Evolutionary conservation across 2,329 filamentous ascomycete species (phyloP), one percentile per base, ranked within the genome.

Genomic region (Zasmidium cellare): DNA sequence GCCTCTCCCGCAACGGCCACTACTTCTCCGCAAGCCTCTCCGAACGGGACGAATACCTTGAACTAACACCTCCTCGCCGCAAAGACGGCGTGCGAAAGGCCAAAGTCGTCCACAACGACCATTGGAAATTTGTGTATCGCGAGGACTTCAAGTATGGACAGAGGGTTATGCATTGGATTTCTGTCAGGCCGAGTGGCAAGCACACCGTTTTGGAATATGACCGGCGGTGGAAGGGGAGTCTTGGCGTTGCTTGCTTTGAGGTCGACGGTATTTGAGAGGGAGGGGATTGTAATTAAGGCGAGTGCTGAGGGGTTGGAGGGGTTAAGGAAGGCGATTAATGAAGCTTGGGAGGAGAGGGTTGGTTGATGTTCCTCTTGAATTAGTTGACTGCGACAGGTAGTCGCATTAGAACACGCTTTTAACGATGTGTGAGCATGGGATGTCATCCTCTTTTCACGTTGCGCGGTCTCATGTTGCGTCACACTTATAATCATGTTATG

Each of bases 151-250:
- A 20, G n/a, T 51, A 49, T 16, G 53, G 55, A 2, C 51, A 56
- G 51, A 48, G 41, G 47, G 28, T 62, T 24, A 28, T 55, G 51
- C 56, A 59, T 24, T 59, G 14, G n/a, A 16, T 55, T 57, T 31
- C 25, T 31, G 19, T 12, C 11, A 23, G 19, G 11, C 31, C 35
- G n/a, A 24, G 31, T 22, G 51, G 46, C 38, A 38, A 48, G 25
- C 38, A 38, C 25, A 59, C 59, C 18, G 50, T 44, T 24, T 49
- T 62, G 47, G 51, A 59, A 47, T 62, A 62, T 24, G 57, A 62
- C 38, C 55, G 47, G 47, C 51, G 48, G 28, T 62, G 60, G 60
- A 62, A 57, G 22, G 60, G 60, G 16, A 57, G 57, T 51, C n/a
- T 22, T 57, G 12, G 55, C 52, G 9, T 19, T 57, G 19, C 24